Evolutionary conservation across 257 asterid genomes (phyloP).

Genomic region (Sherardia arvensis): DNA sequence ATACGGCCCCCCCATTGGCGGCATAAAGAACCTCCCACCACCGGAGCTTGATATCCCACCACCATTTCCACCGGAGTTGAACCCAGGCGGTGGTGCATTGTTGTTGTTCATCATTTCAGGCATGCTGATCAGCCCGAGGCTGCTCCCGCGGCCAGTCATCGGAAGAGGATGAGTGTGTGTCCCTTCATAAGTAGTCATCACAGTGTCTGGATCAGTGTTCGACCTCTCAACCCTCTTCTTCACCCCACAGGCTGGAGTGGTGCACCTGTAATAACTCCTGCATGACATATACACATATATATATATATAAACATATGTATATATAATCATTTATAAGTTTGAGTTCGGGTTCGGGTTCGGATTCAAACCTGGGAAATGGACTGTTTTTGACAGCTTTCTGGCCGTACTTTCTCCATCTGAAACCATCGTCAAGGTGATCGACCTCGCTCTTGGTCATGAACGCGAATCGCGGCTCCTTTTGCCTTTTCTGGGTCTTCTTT

Average conservation of each 20-base stretch:
- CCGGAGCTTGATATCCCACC: conserved; percentile 12
- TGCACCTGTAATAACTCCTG: neutral
- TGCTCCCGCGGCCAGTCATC: conserved; percentile 18
- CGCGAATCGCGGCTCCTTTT: conserved; percentile 79
- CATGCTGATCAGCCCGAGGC: conserved; percentile 28
- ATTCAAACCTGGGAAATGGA: conserved; percentile 14
- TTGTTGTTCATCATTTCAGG: conserved; percentile 25
- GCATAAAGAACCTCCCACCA: conserved; percentile 12
- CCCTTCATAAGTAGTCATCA: neutral
- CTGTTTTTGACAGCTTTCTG: neutral
- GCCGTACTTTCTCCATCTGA: neutral
- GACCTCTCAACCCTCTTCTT: neutral
- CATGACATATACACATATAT: neutral
- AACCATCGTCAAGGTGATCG: neutral
- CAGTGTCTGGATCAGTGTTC: neutral
- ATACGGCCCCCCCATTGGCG: conserved; percentile 18
- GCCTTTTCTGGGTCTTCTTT: conserved; percentile 66
- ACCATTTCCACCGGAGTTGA: neutral
- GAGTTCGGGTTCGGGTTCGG: conserved; percentile 19
- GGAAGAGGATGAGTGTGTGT: neutral
- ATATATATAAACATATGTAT: too few relatives aligned
- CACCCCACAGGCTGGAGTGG: neutral
- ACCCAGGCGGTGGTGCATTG: neutral
- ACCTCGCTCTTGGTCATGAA: conserved; percentile 57
- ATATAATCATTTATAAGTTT: too few relatives aligned